Evolutionary conservation across 164 flowering plant genomes (phyloP), one percentile per base, ranked within the genome.

Genomic region (Brasenia schreberi): DNA sequence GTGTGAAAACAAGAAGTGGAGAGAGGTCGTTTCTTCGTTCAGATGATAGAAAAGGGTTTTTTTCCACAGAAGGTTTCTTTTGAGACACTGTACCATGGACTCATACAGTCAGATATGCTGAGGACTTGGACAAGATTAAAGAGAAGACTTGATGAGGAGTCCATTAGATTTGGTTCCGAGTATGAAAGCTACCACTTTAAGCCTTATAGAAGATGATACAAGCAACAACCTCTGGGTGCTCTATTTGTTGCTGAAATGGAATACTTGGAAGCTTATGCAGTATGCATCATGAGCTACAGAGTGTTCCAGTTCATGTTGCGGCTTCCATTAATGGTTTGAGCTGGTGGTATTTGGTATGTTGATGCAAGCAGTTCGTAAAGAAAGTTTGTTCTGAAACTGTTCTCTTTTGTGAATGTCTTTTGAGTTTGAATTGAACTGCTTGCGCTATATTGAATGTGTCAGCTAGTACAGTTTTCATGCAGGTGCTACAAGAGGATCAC

Each of bases 111-210:
- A 56, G 87, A 88, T 76, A 89, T 82, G 97, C 70, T 90, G 81
- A 86, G 88, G 74, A 90, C 97, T 67, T 95, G 97, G 97, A 85
- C 92, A 71, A 89, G 96, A 71, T 80, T 95, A 85, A 87, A 95
- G 81, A 92, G 86, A 72, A 95, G 81, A 76, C 94, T 95, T 19
- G 97, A 89, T 43, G 85, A 86, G 69, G 99, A 94, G 73, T 84
- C 96, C 0, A 74, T 87, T 56, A 78, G 85, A 27, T 94, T 91
- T 74, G 87, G 88, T 62, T 76, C 87, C 7, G 97, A 91, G 76
- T 91, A 87, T 53, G 79, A 89, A 63, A 67, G 78, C 18, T 88
- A 83, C 69, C 89, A 79, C 53, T 77, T 95, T 23, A 81, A 87
- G 80, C 97, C 96, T 17, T 95, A 88, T 59, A 85, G 78, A 76